These are phyloP conservation scores for Cydonia oblonga DNA, from an alignment of 331 rosid species.

Conservation along the genomic window DNA sequence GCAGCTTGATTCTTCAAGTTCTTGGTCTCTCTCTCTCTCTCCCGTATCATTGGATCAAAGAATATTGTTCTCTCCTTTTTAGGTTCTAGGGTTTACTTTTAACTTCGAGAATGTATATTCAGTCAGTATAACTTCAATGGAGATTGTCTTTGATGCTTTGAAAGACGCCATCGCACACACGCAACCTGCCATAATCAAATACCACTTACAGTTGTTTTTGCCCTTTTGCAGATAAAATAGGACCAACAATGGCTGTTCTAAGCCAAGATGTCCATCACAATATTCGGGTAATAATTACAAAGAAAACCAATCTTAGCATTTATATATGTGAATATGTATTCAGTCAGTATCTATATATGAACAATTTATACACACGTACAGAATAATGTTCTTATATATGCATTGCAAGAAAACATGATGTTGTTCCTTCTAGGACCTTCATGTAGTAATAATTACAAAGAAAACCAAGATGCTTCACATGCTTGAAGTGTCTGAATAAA, in stretches of 20 bases:
- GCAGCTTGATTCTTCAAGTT: constrained; percentile 58
- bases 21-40: constrained; percentile 36
- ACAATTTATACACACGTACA: background rate
- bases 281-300: constrained; percentile 43
- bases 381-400: background rate
- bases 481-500: background rate
- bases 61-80: too few relatives aligned
- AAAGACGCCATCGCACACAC: too few relatives aligned
- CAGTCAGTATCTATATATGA: background rate
- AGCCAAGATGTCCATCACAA: constrained; percentile 74
- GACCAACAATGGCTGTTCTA: constrained; percentile 86
- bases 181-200: too few relatives aligned
- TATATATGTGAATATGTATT: background rate
- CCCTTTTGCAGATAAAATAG: constrained; percentile 69
- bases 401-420: background rate
- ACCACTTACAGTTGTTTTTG: background rate
- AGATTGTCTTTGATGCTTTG: too few relatives aligned
- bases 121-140: too few relatives aligned
- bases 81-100: too few relatives aligned
- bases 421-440: background rate
- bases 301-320: background rate
- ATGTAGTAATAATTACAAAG: background rate
- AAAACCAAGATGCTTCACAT: too few relatives aligned
- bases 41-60: too few relatives aligned
- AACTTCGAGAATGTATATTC: too few relatives aligned